Conservation (phyloP, 129 eudicot genomes). For the Flaveria trinervia region DNA sequence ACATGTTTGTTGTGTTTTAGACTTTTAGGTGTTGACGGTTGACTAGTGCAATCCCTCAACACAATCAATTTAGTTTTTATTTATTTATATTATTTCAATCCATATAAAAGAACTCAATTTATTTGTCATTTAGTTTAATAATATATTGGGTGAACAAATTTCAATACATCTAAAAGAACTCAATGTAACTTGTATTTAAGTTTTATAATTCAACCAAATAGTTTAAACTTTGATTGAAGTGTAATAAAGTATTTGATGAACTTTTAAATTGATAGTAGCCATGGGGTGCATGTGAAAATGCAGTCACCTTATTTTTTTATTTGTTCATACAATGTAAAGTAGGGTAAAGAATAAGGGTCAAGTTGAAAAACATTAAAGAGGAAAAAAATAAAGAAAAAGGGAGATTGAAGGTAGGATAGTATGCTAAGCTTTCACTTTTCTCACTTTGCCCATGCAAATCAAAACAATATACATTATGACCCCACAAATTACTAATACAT, state of each 20-base stretch:
- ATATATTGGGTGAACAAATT: no score
- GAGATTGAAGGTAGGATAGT: constrained; percentile 2
- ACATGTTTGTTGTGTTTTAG: neutral
- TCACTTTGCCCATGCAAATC: constrained; percentile 21
- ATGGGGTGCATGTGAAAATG: neutral
- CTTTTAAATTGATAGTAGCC: no score
- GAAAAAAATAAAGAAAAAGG: neutral
- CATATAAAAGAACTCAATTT: no score
- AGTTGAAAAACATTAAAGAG: constrained; percentile 6
- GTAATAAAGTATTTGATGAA: no score
- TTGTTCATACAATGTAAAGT: neutral
- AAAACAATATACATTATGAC: constrained; percentile 15
- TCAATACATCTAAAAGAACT: no score
- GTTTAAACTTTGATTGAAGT: no score
- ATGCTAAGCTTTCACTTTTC: constrained; percentile 33
- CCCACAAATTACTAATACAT: constrained; percentile 29
- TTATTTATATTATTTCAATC: neutral
- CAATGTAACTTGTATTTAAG: no score
- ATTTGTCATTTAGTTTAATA: no score
- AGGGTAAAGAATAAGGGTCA: neutral
- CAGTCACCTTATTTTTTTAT: neutral
- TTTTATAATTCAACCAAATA: no score
- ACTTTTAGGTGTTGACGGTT: constrained; percentile 7
- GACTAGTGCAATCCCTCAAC: neutral
- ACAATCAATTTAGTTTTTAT: neutral